Conservation (phyloP, 2,329 filamentous ascomycete species). For the Colletotrichum tanaceti region DNA sequence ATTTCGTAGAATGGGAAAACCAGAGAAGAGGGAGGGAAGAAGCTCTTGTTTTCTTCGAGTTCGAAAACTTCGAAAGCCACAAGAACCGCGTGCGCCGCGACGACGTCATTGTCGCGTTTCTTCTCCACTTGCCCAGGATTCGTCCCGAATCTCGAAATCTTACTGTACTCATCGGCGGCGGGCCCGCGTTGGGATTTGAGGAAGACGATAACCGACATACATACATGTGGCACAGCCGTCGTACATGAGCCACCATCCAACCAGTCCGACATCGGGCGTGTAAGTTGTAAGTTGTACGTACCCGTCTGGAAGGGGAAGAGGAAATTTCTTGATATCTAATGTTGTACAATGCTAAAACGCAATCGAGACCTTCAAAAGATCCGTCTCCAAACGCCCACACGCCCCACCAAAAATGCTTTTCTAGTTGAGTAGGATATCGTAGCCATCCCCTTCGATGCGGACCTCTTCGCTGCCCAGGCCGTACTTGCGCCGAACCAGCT, state of each 20-base stretch:
- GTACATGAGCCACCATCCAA: constrained; percentile 1
- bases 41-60: background rate
- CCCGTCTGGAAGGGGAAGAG: background rate
- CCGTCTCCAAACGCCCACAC: constrained; percentile 26
- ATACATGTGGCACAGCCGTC: background rate
- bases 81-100: constrained; percentile 9
- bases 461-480: constrained; percentile 71
- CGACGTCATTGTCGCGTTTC: constrained; percentile 22
- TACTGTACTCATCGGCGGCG: background rate
- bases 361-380: constrained; percentile 25
- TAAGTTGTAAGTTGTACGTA: too few relatives aligned
- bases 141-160: background rate
- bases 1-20: too few relatives aligned
- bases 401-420: constrained; percentile 26
- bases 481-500: constrained; percentile 79
- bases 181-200: background rate
- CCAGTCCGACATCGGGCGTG: background rate
- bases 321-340: background rate
- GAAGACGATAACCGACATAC: constrained; percentile 25
- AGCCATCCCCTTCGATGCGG: constrained; percentile 74
- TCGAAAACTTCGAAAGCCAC: background rate
- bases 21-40: constrained; percentile 4
- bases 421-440: constrained; percentile 73
- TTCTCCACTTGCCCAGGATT: constrained; percentile 28
- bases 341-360: constrained; percentile 16